Base-by-base conservation (phyloP, 202 grass and related monocot species). In the Setaria viridis region DNA sequence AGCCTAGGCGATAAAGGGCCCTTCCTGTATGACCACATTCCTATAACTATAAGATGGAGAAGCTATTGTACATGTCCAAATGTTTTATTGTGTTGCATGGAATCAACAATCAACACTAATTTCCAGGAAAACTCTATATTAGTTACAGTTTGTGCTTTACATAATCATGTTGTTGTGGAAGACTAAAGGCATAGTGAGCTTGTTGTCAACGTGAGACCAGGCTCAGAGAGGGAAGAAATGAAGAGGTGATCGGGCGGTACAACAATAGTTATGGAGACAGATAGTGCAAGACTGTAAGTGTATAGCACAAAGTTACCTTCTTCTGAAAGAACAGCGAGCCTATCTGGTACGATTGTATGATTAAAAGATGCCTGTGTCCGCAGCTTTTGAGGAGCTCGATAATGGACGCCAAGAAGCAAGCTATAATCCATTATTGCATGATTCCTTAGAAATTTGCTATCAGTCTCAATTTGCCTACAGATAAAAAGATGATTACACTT, bases 351-450 rank as follows among this genome's bases (percentile, higher is more conserved):
- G 58, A 90, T 67, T 70, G 41, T 92, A 72, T 19, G 93, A 48
- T 21, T 74, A 75, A 76, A 86, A 1, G 91, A 89, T 50, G 83
- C 60, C 64, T 76, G 87, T 62, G 88, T 86, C 39, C 77, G 88
- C 16, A 94, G 74, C 67, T 92, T 83, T 59, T 94, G 91, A 1
- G 93, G 96, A 82, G 96, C 96, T 90, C 93, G 89, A 46, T 91
- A 95, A 76, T 99, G 96, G 25, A 95, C 90, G 21, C 96, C 96
- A 88, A 99, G 72, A 70, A 99, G 90, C 69, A 99, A 87, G 65
- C 96, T 99, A 54, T 99, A 95, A 91, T 99, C 96, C 91, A 99
- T 99, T 90, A 99, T 99, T 56, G 77, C 35, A 35, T 99, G 88
- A 17, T 63, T 67, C 90, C 90, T 91, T n/a, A 99, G 83, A 86